These are phyloP conservation scores for Endoconidiophora laricicola DNA, from an alignment of 2,329 filamentous ascomycete species.

Conservation along the genomic window DNA sequence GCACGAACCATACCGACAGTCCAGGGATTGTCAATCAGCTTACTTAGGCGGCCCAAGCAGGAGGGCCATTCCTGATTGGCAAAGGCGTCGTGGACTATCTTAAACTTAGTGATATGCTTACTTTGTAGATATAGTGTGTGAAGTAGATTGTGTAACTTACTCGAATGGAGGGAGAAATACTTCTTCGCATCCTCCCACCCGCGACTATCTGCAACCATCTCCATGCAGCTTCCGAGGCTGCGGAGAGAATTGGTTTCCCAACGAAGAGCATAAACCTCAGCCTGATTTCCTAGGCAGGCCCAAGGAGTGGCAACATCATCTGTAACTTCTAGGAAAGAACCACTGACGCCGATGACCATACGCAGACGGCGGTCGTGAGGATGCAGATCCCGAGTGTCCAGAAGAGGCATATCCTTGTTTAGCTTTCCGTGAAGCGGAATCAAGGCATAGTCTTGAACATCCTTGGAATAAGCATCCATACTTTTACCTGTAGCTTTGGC, in stretches of 20 bases:
- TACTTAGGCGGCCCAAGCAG: slow-evolving; percentile 48
- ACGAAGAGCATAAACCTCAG: slow-evolving; percentile 66
- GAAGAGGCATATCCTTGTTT: slow-evolving; percentile 22
- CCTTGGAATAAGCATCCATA: slow-evolving; percentile 73
- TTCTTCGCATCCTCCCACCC: slow-evolving; percentile 59
- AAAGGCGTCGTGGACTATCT: slow-evolving; percentile 18
- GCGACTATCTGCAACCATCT: slow-evolving; percentile 58
- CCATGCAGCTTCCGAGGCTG: slow-evolving; percentile 62
- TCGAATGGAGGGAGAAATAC: slow-evolving; percentile 29
- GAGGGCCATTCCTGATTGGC: slow-evolving; percentile 37
- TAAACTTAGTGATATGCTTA: slow-evolving; percentile 28
- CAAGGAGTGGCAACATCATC: slow-evolving; percentile 58
- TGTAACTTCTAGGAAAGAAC: slow-evolving; percentile 59
- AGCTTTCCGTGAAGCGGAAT: slow-evolving; percentile 47
- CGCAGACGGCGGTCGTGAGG: slow-evolving; percentile 52
- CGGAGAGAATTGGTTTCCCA: slow-evolving; percentile 68
- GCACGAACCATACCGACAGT: slow-evolving; percentile 58
- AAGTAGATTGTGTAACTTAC: slow-evolving; percentile 22
- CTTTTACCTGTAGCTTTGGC: slow-evolving; percentile 68
- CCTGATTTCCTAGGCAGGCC: slow-evolving; percentile 54
- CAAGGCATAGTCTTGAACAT: slow-evolving; percentile 80
- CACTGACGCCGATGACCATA: slow-evolving; percentile 67
- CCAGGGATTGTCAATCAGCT: slow-evolving; percentile 70
- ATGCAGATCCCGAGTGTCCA: slow-evolving; percentile 33
- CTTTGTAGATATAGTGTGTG: not conserved